Percentiles rank a stretch among this genome's conserved stretches.
Conservation (phyloP, 495 filamentous ascomycete genomes). For the Aspergillus nidulans region DNA sequence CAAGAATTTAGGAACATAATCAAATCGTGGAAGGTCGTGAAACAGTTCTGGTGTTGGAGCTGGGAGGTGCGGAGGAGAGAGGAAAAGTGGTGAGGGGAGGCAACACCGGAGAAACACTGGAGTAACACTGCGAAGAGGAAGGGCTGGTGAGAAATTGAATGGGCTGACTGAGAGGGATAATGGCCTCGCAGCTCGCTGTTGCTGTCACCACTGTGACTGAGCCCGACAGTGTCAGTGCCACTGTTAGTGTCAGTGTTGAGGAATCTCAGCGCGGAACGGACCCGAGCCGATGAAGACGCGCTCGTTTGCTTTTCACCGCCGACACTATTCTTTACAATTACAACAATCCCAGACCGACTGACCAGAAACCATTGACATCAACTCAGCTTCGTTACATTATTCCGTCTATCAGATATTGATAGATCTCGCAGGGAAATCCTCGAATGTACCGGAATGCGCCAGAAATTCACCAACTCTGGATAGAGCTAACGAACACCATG, state of each 20-base stretch:
- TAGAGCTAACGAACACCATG: background rate
- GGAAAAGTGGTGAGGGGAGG: background rate
- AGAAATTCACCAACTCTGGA: background rate
- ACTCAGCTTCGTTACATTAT: background rate
- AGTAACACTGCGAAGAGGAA: background rate
- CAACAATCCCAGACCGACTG: background rate
- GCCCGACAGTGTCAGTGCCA: background rate
- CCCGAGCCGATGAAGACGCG: background rate
- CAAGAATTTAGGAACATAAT: background rate
- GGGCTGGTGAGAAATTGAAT: background rate
- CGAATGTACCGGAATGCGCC: no score
- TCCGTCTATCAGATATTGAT: background rate
- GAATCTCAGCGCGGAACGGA: background rate
- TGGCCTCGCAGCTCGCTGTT: background rate
- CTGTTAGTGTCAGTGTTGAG: background rate
- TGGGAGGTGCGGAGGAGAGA: background rate
- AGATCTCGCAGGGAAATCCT: background rate
- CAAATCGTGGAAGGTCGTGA: background rate
- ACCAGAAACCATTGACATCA: background rate
- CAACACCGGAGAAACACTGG: background rate
- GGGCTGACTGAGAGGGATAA: background rate
- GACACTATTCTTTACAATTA: background rate
- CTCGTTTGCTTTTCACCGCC: constrained; percentile 10
- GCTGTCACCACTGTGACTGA: background rate
- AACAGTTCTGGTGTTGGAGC: background rate